Evolutionary conservation across 2,329 filamentous ascomycete species (phyloP).

Genomic region (Harringtonia lauricola): DNA sequence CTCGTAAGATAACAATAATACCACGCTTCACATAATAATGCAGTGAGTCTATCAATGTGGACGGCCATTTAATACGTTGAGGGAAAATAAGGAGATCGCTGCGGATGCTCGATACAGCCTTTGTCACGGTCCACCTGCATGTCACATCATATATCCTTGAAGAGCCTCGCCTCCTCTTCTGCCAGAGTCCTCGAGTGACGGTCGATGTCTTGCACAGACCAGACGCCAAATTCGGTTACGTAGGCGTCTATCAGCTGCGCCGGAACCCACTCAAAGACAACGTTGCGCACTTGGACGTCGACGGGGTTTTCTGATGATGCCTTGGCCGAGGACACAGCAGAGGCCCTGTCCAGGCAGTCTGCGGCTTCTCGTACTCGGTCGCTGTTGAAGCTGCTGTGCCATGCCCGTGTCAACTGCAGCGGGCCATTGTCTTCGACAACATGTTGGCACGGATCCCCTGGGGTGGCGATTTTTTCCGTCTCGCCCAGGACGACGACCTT

Average conservation of each 20-base stretch:
- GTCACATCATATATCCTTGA: conserved; percentile 25
- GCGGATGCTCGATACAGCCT: too few species aligned
- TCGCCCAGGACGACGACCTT: conserved; percentile 47
- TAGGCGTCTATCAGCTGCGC: conserved; percentile 38
- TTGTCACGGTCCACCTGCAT: too few species aligned
- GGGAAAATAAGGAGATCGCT: too few species aligned
- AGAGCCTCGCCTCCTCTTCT: conserved; percentile 27
- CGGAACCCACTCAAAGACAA: conserved; percentile 53
- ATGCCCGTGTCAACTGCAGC: conserved; percentile 36
- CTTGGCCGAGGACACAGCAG: neutral
- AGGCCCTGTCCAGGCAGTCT: conserved; percentile 1
- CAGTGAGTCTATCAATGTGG: too few species aligned
- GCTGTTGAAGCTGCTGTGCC: conserved; percentile 24
- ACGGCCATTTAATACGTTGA: too few species aligned
- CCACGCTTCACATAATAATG: too few species aligned
- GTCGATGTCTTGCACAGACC: conserved; percentile 26
- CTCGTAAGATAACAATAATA: too few species aligned
- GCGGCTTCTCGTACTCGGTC: conserved; percentile 13
- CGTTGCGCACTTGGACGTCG: conserved; percentile 29
- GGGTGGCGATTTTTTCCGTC: conserved; percentile 48
- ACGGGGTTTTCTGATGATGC: conserved; percentile 1
- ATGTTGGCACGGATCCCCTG: conserved; percentile 30
- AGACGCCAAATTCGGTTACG: conserved; percentile 41
- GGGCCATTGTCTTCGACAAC: conserved; percentile 38
- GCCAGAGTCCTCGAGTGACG: conserved; percentile 25